A percentile compares a stretch with the other conserved stretches of the same genome.
phyloP scores from a whole-genome alignment of 2,329 filamentous ascomycete species.

The Cercospora sp. region DNA sequence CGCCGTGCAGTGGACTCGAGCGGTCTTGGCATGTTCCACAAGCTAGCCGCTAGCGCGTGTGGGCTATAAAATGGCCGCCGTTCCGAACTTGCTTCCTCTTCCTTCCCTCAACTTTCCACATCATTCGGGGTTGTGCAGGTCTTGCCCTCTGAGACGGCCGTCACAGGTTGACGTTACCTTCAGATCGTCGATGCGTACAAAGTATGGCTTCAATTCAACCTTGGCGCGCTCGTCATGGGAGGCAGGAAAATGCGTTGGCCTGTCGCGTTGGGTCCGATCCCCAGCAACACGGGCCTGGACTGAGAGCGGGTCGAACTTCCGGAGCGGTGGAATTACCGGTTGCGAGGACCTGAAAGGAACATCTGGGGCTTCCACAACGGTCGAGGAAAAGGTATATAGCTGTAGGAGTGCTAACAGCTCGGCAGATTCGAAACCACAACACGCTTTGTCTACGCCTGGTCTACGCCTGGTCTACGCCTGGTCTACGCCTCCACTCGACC shows the following conservation, averaged over 20 bases:
- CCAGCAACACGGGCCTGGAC: constrained; percentile 3
- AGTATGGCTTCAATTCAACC: not conserved
- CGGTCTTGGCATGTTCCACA: not conserved
- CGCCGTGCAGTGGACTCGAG: not conserved
- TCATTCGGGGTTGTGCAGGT: not conserved
- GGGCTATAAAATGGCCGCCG: not conserved
- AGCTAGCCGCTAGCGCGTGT: not conserved
- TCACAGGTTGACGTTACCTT: constrained; percentile 1
- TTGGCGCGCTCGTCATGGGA: not conserved
- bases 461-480: not conserved
- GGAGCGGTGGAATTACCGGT: not conserved
- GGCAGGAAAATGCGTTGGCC: not conserved
- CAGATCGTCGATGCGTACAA: constrained; percentile 1
- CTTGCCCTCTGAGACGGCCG: not conserved
- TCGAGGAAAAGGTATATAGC: not conserved
- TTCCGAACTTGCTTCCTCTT: not conserved
- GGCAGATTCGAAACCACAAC: not conserved
- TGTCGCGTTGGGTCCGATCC: constrained; percentile 4
- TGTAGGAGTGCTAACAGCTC: not conserved
- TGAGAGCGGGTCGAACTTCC: not conserved
- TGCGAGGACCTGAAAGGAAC: not conserved
- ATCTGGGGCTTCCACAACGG: not conserved
- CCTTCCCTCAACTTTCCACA: not conserved
- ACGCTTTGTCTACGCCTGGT: not conserved
- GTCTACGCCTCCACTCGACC: not conserved